Evolutionary conservation across 257 asterid species (phyloP).

Genomic region (Capsicum baccatum): DNA sequence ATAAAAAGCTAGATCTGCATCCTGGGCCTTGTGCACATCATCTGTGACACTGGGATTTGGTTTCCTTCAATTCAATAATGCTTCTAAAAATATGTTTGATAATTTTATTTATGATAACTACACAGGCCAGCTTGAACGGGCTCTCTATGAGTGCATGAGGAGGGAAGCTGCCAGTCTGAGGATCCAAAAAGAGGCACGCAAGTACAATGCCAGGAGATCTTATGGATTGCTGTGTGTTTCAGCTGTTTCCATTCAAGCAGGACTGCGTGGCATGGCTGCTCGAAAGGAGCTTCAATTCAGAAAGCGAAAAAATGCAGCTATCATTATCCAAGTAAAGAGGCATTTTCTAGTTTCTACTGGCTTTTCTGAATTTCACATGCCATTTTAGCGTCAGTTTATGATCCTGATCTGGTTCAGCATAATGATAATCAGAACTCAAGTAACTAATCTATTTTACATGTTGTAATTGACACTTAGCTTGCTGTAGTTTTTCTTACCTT

Average conservation of each 20-base stretch:
- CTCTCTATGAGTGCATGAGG: slow-evolving; percentile 52
- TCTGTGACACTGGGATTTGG: neutral
- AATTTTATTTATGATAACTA: slow-evolving; percentile 20
- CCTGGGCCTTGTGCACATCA: neutral
- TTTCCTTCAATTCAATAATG: slow-evolving; percentile 9
- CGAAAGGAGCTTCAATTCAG: slow-evolving; percentile 57
- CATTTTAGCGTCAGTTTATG: neutral
- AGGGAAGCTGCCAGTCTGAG: slow-evolving; percentile 68
- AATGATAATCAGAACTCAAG: slow-evolving; percentile 5
- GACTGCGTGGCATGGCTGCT: slow-evolving; percentile 69
- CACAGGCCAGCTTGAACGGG: slow-evolving; percentile 71
- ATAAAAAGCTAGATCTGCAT: slow-evolving; percentile 14
- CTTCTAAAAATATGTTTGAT: neutral
- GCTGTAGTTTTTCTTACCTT: slow-evolving; percentile 24
- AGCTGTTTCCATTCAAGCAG: slow-evolving; percentile 72
- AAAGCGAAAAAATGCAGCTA: slow-evolving; percentile 58
- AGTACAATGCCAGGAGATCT: slow-evolving; percentile 55
- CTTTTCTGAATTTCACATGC: slow-evolving; percentile 17
- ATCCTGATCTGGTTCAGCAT: slow-evolving; percentile 1
- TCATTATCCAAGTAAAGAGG: slow-evolving; percentile 61
- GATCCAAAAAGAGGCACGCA: slow-evolving; percentile 73
- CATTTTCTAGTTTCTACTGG: neutral
- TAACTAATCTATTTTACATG: slow-evolving; percentile 22
- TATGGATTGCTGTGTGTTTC: slow-evolving; percentile 49
- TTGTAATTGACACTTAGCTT: slow-evolving; percentile 27